Evolutionary conservation across 805 yeast genomes (phyloP), one percentile per base, ranked within the genome.

Genomic region (Saccharomycopsis capsularis): DNA sequence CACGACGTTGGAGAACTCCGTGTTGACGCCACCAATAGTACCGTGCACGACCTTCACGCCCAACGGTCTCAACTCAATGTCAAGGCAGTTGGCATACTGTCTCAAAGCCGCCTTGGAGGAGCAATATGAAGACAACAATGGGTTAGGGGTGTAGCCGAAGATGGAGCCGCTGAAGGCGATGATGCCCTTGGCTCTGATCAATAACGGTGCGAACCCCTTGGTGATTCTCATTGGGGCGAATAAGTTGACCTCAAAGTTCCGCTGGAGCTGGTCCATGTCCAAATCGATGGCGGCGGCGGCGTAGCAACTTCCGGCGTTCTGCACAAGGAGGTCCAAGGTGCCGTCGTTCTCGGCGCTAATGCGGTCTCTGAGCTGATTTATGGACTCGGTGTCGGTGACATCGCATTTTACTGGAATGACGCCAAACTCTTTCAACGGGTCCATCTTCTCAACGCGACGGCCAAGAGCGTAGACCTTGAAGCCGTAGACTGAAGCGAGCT

Each of bases 31-130:
- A 3, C 75, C 75, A 2, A 73, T 66, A 27, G 65, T 57, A 5
- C 70, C 63, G 51, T 65, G 60, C 42, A 68, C 63, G 2, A 69
- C 71, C 45, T 60, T 59, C 32, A 70, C 72, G 1, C 69, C 74
- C 44, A 68, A 61, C 0, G 67, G 66, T 37, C 56, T 54, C 60
- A 70, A 55, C 50, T 71, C 76, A 4, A 59, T 48, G 3, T 63
- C 65, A 18, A 71, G 56, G 2, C 51, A 57, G 39, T 57, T 50
- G 2, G 74, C 71, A 42, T 68, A 62, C 35, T 56, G 58, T 51
- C 63, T 67, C 44, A 71, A 64, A 4, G 75, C 71, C 1, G 70
- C 66, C 54, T 71, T 71, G 19, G 68, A 57, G 3, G 73, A 58
- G 30, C 63, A 56, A 57, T 71, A 71, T 3, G 61, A 57, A 3